Percentiles rank a stretch among this genome's conserved stretches.
These are phyloP conservation scores for Dichotomocladium elegans DNA, from an alignment of 371 early-diverging fungal species.

Conservation along the genomic window DNA sequence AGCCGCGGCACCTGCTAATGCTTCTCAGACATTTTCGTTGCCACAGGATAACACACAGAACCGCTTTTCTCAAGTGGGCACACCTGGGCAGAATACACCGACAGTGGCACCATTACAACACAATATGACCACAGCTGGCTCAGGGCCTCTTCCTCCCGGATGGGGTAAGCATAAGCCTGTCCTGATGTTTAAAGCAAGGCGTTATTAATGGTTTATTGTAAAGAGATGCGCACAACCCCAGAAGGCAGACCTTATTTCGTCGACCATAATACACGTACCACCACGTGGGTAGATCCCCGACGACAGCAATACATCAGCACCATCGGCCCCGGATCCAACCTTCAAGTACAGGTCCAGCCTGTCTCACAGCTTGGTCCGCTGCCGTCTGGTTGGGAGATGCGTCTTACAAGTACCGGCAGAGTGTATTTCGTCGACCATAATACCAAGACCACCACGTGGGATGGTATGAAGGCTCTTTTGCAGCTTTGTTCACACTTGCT, in stretches of 20 bases:
- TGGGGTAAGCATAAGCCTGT: conserved; percentile 62
- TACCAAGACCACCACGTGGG: conserved; percentile 94
- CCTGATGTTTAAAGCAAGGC: background rate
- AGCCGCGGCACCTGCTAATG: conserved; percentile 5
- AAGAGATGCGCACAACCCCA: conserved; percentile 72
- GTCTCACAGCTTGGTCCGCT: conserved; percentile 80
- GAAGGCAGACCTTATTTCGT: conserved; percentile 96
- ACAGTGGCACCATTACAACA: conserved; percentile 42
- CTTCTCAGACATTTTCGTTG: conserved; percentile 9
- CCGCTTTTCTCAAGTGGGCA: conserved; percentile 1
- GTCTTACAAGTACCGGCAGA: conserved; percentile 87
- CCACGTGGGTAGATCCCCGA: conserved; percentile 94
- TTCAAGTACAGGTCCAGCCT: conserved; percentile 68
- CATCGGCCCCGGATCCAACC: conserved; percentile 48
- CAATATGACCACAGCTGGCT: conserved; percentile 64
- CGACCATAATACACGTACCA: conserved; percentile 95
- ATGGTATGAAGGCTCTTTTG: conserved; percentile 72
- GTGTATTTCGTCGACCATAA: conserved; percentile 95
- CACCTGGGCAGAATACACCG: conserved; percentile 12
- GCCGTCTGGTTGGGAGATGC: conserved; percentile 97
- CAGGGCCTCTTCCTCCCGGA: conserved; percentile 90
- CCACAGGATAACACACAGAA: conserved; percentile 21
- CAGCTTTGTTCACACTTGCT: too few relatives aligned
- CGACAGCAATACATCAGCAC: conserved; percentile 61
- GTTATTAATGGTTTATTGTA: background rate